Base-by-base conservation (phyloP, 2,329 filamentous ascomycete genomes). In the Aspergillus bombycis region DNA sequence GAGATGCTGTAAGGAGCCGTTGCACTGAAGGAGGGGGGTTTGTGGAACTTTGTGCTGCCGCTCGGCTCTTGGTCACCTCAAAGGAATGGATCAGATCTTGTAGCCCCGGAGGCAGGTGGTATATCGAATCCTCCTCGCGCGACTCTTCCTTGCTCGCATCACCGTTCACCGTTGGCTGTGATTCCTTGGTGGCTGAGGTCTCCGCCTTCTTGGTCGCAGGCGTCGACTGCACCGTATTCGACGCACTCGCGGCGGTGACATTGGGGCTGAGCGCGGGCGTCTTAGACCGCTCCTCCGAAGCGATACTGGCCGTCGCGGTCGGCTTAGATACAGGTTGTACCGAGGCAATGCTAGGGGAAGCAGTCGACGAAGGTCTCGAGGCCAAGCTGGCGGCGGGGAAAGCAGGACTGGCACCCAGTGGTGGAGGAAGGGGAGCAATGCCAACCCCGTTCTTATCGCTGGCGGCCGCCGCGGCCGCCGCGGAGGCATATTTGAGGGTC, bases 401-500 rank as follows among this genome's bases (percentile, higher is more conserved):
- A 85, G 88, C 76, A 83, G 76, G 68, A 82, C 75, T 73, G 50
- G 80, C 78, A 59, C 91, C 91, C 32, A 93, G 93, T 72, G 95
- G 95, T 66, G 95, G 94, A 61, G 95, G 95, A 73, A 98, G 84
- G 46, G 95, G 95, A 63, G 94, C 90, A 74, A 99, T 97, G 30
- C 95, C 95, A 34, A 98, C 90, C 59, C 86, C 86, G 75, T 90
- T 94, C 81, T 92, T 94, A 80, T 97, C 93, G 77, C 88, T 93
- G 53, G 94, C 93, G 1, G 95, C 94, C 0, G 94, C 95, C 0
- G 95, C 95, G 0, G 95, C 95, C 0, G 95, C 95, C 0, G 95
- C 95, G 43, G 95, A 98, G 52, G 95, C 95, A 76, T 99, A 99
- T 80, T 98, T 98, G 69, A 99, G 84, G 1, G 91, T 92, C 77